Evolutionary conservation across 2,329 filamentous ascomycete species (phyloP).

Genomic region (Coniochaeta sp.): DNA sequence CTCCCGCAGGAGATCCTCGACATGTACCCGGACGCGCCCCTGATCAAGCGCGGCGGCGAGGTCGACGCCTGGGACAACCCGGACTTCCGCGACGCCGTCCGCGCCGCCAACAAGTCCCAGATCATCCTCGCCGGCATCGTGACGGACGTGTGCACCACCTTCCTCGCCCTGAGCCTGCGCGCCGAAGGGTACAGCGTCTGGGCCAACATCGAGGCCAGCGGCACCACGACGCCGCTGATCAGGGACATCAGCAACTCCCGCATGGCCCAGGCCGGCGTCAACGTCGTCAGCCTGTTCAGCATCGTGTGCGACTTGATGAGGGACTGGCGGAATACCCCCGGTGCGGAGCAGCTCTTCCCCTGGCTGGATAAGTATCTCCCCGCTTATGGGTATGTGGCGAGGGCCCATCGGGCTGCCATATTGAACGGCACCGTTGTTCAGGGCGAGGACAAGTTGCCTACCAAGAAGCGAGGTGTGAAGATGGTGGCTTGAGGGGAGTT

Average conservation of each 20-base stretch:
- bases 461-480: not conserved
- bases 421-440: constrained; percentile 50
- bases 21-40: constrained; percentile 58
- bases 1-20: constrained; percentile 62
- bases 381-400: constrained; percentile 56
- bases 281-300: constrained; percentile 53
- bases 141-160: constrained; percentile 70
- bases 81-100: constrained; percentile 59
- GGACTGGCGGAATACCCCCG: constrained; percentile 55
- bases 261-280: constrained; percentile 61
- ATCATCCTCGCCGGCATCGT: constrained; percentile 66
- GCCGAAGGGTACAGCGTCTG: constrained; percentile 67
- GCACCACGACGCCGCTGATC: constrained; percentile 55
- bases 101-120: constrained; percentile 59
- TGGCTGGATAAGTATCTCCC: constrained; percentile 59
- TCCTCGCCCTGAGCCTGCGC: constrained; percentile 64
- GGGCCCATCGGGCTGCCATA: constrained; percentile 53
- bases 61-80: constrained; percentile 73
- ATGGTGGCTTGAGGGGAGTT: not conserved
- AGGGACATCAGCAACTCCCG: constrained; percentile 58
- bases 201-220: constrained; percentile 65
- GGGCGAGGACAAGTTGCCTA: constrained; percentile 35
- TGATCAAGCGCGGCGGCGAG: constrained; percentile 63
- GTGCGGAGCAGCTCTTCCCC: constrained; percentile 49
- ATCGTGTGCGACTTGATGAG: constrained; percentile 64